phyloP scores from a whole-genome alignment of 768 basidiomycete genomes.

The Pleurotus tuoliensis region DNA sequence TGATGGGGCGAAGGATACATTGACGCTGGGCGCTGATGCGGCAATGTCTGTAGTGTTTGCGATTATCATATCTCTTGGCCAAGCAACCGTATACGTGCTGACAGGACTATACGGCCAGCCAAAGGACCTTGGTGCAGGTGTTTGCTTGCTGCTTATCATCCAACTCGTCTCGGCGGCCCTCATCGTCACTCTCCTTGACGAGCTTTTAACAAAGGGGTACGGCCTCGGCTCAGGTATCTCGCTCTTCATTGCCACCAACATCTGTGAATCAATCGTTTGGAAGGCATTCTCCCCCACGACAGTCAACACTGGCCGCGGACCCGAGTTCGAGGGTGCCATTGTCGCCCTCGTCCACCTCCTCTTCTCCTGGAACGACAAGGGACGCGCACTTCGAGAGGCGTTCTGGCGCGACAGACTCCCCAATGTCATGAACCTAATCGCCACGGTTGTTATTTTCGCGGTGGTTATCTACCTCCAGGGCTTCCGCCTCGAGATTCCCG shows the following conservation, averaged over 20 bases:
- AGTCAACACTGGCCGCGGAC: constrained; percentile 95
- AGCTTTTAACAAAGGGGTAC: constrained; percentile 92
- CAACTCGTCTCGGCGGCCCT: constrained; percentile 92
- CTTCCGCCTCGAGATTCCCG: constrained; percentile 97
- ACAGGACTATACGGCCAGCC: constrained; percentile 97
- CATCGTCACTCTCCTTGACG: constrained; percentile 97
- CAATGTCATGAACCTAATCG: constrained; percentile 96
- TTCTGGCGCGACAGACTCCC: constrained; percentile 98
- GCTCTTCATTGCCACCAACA: constrained; percentile 99
- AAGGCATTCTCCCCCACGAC: constrained; percentile 99
- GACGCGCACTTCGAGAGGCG: constrained; percentile 92
- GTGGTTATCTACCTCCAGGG: constrained; percentile 98
- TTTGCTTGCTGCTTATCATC: constrained; percentile 94
- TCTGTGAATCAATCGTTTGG: constrained; percentile 99
- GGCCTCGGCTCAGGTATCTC: constrained; percentile 98
- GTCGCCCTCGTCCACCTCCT: constrained; percentile 95
- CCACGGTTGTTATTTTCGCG: constrained; percentile 88
- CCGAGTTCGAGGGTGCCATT: constrained; percentile 96
- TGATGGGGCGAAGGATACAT: too few relatives aligned
- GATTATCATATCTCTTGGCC: constrained; percentile 92
- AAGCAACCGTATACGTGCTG: constrained; percentile 94
- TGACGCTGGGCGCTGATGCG: too few relatives aligned
- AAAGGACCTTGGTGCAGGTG: constrained; percentile 88
- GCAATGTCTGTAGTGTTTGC: constrained; percentile 74
- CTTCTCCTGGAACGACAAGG: constrained; percentile 98